Conservation (phyloP, 805 yeast genomes). For the Metschnikowia chrysomelidarum region DNA sequence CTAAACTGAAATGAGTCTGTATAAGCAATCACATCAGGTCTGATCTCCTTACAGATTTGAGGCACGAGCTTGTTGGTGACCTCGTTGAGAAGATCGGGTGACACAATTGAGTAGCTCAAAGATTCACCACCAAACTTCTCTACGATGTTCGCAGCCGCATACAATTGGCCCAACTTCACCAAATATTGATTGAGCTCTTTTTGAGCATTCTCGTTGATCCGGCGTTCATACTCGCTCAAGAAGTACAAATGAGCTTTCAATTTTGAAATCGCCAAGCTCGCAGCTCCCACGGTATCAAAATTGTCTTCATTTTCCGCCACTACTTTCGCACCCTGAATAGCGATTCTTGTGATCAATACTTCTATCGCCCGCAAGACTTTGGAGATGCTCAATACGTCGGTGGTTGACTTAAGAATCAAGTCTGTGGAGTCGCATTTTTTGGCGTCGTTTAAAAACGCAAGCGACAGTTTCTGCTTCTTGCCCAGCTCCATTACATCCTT, state of each 20-base stretch:
- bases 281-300: slow-evolving; percentile 22
- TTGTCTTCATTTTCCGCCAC: slow-evolving; percentile 18
- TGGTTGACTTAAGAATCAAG: slow-evolving; percentile 10
- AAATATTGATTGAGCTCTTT: slow-evolving; percentile 17
- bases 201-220: slow-evolving; percentile 12
- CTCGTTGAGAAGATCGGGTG: slow-evolving; percentile 17
- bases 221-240: slow-evolving; percentile 15
- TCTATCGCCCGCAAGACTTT: slow-evolving; percentile 18
- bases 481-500: slow-evolving; percentile 15
- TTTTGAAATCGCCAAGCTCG: slow-evolving; percentile 19
- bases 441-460: slow-evolving; percentile 20
- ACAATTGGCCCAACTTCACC: slow-evolving; percentile 19
- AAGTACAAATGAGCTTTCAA: slow-evolving; percentile 23
- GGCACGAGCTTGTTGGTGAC: slow-evolving; percentile 19
- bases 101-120: slow-evolving; percentile 16
- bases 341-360: slow-evolving; percentile 21
- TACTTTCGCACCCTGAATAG: slow-evolving; percentile 18
- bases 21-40: slow-evolving; percentile 19
- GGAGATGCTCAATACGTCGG: slow-evolving; percentile 14
- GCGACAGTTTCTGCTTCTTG: slow-evolving; percentile 17
- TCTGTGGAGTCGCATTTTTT: slow-evolving; percentile 16
- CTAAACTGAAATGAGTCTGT: slow-evolving; percentile 22
- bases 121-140: slow-evolving; percentile 22
- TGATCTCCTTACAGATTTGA: slow-evolving; percentile 16
- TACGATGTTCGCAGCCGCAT: slow-evolving; percentile 18